phyloP scores from a whole-genome alignment of 1,139 yeast species.

The Sugiyamaella grinbergsii region DNA sequence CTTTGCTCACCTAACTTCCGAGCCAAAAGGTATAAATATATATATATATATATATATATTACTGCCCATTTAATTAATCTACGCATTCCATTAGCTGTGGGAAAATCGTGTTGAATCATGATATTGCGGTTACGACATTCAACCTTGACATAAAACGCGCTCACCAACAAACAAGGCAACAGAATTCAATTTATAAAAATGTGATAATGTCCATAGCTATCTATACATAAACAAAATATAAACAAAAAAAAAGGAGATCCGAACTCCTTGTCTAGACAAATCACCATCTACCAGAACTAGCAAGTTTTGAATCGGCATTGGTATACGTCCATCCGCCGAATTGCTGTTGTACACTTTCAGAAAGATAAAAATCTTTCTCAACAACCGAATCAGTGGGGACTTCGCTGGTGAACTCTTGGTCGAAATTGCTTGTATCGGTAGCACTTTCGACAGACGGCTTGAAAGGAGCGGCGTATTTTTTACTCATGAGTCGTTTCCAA shows the following conservation, averaged over 20 bases:
- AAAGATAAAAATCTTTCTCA: constrained; percentile 62
- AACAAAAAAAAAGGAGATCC: background rate
- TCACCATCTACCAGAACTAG: constrained; percentile 33
- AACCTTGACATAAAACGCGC: too few species aligned
- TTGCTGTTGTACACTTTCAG: constrained; percentile 89
- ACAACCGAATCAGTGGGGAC: constrained; percentile 95
- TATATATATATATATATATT: too few species aligned
- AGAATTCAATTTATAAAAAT: constrained; percentile 3
- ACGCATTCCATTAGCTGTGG: too few species aligned
- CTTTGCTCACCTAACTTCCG: background rate
- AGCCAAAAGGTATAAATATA: too few species aligned
- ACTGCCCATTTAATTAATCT: too few species aligned
- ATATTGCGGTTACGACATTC: too few species aligned
- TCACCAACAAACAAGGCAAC: background rate
- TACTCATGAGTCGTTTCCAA: constrained; percentile 81
- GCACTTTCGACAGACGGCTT: constrained; percentile 89
- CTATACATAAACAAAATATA: constrained; percentile 9
- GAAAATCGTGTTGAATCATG: too few species aligned
- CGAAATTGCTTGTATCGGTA: constrained; percentile 89
- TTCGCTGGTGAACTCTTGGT: constrained; percentile 88
- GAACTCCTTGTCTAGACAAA: background rate
- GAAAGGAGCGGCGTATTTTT: constrained; percentile 93
- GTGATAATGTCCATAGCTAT: constrained; percentile 11
- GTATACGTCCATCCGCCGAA: constrained; percentile 99
- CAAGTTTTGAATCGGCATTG: constrained; percentile 44